phyloP scores from a whole-genome alignment of 257 asterid genomes.

The Solanum clarkiae region DNA sequence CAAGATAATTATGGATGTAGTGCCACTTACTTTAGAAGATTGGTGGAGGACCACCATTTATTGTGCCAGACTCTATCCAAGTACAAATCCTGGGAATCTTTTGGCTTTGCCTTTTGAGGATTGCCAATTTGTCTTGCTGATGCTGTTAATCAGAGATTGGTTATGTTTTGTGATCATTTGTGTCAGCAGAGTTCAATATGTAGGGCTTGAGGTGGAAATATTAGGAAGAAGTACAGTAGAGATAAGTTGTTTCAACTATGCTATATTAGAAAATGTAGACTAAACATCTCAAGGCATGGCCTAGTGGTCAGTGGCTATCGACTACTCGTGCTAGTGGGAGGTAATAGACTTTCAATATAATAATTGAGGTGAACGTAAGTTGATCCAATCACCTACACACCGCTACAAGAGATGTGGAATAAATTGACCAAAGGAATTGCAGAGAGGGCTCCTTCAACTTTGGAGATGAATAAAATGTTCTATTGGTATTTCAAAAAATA shows the following conservation, averaged over 20 bases:
- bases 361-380: background rate
- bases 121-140: background rate
- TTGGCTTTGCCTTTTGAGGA: background rate
- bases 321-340: background rate
- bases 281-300: background rate
- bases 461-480: background rate
- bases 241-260: too few species aligned
- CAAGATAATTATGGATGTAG: slow-evolving; percentile 8
- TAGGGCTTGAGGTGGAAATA: background rate
- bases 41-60: slow-evolving; percentile 48
- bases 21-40: slow-evolving; percentile 26
- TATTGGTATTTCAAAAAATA: background rate
- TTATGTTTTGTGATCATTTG: background rate
- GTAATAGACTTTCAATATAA: background rate
- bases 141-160: background rate
- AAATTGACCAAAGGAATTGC: background rate
- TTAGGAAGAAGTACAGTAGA: too few species aligned
- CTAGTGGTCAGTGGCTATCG: background rate
- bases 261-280: background rate
- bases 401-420: background rate
- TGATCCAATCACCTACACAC: background rate
- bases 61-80: slow-evolving; percentile 9
- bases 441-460: background rate
- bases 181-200: background rate
- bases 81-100: slow-evolving; percentile 10